Conservation (phyloP, 495 filamentous ascomycete species). For the Penicillium goetzii region DNA sequence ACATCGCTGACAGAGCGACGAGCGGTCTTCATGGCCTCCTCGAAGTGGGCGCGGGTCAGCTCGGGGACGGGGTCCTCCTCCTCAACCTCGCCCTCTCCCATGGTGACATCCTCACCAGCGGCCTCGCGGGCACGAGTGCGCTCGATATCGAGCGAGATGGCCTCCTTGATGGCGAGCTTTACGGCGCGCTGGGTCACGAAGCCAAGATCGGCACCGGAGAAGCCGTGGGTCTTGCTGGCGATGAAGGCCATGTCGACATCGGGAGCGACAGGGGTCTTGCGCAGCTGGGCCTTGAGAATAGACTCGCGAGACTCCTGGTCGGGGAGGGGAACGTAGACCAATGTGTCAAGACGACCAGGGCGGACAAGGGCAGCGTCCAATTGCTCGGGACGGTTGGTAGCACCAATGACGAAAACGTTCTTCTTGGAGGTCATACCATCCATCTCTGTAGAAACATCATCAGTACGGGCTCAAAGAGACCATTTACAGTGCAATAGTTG, state of each 20-base stretch:
- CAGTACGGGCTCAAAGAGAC: background rate
- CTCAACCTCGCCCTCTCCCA: conserved; percentile 74
- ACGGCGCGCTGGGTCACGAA: conserved; percentile 98
- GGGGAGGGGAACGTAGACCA: conserved; percentile 96
- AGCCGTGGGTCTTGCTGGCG: conserved; percentile 95
- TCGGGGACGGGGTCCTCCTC: conserved; percentile 94
- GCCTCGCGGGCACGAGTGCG: conserved; percentile 85
- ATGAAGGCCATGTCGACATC: conserved; percentile 92
- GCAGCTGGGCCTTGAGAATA: conserved; percentile 94
- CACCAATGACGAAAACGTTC: conserved; percentile 99
- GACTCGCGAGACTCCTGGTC: conserved; percentile 83
- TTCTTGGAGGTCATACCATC: conserved; percentile 99
- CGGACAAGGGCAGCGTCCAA: conserved; percentile 96
- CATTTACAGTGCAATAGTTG: background rate
- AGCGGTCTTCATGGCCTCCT: conserved; percentile 95
- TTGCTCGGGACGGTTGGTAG: conserved; percentile 98
- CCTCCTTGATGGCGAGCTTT: conserved; percentile 98
- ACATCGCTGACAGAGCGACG: conserved; percentile 93
- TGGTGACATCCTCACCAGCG: conserved; percentile 75
- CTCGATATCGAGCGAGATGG: conserved; percentile 89
- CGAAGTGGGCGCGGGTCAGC: conserved; percentile 94
- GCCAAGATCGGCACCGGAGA: conserved; percentile 98
- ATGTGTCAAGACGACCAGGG: conserved; percentile 96
- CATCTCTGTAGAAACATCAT: conserved; percentile 78
- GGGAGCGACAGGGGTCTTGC: conserved; percentile 90